Base-by-base conservation (phyloP, 2,329 filamentous ascomycete species). In the Exserohilum rostratum region DNA sequence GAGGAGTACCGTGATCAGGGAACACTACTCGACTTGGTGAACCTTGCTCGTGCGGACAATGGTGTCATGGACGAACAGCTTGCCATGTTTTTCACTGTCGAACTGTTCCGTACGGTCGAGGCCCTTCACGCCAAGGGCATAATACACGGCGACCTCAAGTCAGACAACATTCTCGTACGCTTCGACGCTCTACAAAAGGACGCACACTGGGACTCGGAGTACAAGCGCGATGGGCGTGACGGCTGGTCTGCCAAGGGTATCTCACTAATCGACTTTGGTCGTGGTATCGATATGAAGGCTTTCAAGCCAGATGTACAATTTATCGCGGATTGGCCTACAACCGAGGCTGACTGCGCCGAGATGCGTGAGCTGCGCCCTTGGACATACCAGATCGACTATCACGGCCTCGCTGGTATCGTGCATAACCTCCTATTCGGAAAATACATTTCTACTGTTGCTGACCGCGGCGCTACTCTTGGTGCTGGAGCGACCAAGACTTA, bases 351-450 rank as follows among this genome's bases (percentile, higher is more conserved):
- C 76, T 99, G 95, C 75, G 89, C 90, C 15, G 95, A 99, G 80
- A 96, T 98, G 85, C 89, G 93, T 42, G 93, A 99, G 77, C 85
- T 91, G 52, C 85, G 93, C 1, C 92, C 93, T 0, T 99, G 95
- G 95, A 98, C 93, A 1, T 97, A 92, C 80, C 95, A 99, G 74
- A 91, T 97, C 63, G 95, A 99, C 78, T 96, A 98, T 68, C 91
- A 96, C 74, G 95, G 95, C 11, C 83, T 97, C 0, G 95, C 95
- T 0, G 92, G 91, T 4, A 90, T 91, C 20, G 81, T 98, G 4
- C 92, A 99, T 76, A 89, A 87, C 38, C 84, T 99, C 65, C 84
- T 99, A 3, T 99, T 97, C 71, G 93, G 95, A 9, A 92, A 90
- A 70, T 98, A 98, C 77, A 95, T 99, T 67, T 91, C 96, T 71